A percentile compares a stretch with the other conserved stretches of the same genome.
Conservation (phyloP, 129 eudicot species). For the Glebionis coronaria region DNA sequence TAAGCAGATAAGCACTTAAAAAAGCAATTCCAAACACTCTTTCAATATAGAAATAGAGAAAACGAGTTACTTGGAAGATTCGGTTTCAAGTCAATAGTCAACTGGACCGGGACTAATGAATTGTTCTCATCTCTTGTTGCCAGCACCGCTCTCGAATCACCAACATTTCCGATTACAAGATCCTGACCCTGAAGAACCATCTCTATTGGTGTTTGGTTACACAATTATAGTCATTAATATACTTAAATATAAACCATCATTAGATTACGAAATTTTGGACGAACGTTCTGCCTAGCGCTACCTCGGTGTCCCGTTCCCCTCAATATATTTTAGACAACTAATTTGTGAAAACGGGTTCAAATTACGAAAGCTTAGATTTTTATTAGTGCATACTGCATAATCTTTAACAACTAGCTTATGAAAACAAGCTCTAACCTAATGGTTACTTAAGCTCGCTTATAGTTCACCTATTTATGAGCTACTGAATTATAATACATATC, state of each 20-base stretch:
- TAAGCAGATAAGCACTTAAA: background rate
- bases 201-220: too few relatives aligned
- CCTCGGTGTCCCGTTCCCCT: too few relatives aligned
- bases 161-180: conserved; percentile 77
- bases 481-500: too few relatives aligned
- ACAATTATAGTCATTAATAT: too few relatives aligned
- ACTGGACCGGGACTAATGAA: conserved; percentile 58
- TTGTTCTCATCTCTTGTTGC: conserved; percentile 54
- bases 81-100: conserved; percentile 83
- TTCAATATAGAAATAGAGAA: too few relatives aligned
- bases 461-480: background rate
- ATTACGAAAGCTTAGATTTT: too few relatives aligned
- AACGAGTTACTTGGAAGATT: conserved; percentile 58
- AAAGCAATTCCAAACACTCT: background rate
- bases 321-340: too few relatives aligned
- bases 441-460: background rate
- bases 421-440: conserved; percentile 2
- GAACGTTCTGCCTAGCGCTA: too few relatives aligned
- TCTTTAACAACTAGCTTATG: background rate
- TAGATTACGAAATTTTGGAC: too few relatives aligned
- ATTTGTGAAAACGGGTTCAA: too few relatives aligned
- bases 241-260: too few relatives aligned
- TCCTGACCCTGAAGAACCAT: conserved; percentile 50
- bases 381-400: background rate
- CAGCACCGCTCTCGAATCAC: conserved; percentile 79